These are phyloP conservation scores for Cordyceps cicadae DNA, from an alignment of 2,329 filamentous ascomycete genomes.

Conservation along the genomic window DNA sequence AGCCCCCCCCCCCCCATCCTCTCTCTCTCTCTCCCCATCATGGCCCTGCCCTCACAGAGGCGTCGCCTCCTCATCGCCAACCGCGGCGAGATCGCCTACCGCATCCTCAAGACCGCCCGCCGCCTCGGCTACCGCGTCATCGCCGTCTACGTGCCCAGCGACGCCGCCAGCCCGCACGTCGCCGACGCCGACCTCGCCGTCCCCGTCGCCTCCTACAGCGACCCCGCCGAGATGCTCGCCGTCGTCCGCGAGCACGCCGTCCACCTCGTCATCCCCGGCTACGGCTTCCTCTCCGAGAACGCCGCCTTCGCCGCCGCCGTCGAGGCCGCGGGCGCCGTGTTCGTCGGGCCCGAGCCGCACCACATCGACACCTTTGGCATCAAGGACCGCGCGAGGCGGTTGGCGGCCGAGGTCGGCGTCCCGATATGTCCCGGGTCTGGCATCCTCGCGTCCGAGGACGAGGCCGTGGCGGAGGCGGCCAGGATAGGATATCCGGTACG, in stretches of 20 bases:
- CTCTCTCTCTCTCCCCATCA: not conserved
- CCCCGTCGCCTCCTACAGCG: slow-evolving; percentile 18
- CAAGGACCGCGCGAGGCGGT: slow-evolving; percentile 47
- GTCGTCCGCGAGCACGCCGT: slow-evolving; percentile 33
- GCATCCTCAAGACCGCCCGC: slow-evolving; percentile 38
- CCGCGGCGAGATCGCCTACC: slow-evolving; percentile 49
- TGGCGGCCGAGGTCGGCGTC: slow-evolving; percentile 40
- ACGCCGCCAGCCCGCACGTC: slow-evolving; percentile 47
- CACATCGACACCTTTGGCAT: slow-evolving; percentile 49
- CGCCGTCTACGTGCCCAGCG: slow-evolving; percentile 49
- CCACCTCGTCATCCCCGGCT: slow-evolving; percentile 55
- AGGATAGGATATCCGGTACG: not conserved
- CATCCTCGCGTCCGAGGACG: not conserved
- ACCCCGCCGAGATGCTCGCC: slow-evolving; percentile 19
- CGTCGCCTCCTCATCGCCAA: slow-evolving; percentile 49
- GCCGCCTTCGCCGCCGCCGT: slow-evolving; percentile 49
- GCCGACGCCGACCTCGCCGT: slow-evolving; percentile 44
- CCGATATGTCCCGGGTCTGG: slow-evolving; percentile 30
- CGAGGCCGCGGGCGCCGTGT: slow-evolving; percentile 43
- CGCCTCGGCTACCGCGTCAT: slow-evolving; percentile 40
- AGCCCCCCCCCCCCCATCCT: too few species aligned
- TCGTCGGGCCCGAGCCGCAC: slow-evolving; percentile 47
- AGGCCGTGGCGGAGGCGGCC: not conserved
- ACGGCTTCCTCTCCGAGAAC: slow-evolving; percentile 57
- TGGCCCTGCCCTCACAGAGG: not conserved